phyloP scores from a whole-genome alignment of 2,329 filamentous ascomycete species.

The Talaromyces marneffei region DNA sequence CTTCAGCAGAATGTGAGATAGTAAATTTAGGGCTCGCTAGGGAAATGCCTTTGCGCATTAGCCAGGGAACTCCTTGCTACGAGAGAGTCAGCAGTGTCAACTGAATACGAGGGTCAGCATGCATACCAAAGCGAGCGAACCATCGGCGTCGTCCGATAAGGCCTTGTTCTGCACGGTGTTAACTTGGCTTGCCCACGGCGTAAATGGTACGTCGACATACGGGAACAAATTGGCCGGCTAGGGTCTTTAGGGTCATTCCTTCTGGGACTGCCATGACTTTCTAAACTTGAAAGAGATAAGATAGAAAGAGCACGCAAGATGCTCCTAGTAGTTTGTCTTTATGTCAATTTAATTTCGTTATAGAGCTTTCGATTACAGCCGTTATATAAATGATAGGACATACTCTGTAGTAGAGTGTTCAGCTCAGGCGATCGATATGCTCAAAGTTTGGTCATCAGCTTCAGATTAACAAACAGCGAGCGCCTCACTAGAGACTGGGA shows the following conservation, averaged over 20 bases:
- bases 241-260: background rate
- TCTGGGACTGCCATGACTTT: background rate
- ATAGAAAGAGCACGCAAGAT: background rate
- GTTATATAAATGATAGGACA: background rate
- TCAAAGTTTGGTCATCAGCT: background rate
- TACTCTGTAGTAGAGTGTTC: background rate
- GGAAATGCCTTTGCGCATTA: background rate
- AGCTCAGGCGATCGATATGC: background rate
- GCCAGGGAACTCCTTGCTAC: background rate
- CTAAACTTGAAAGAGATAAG: background rate
- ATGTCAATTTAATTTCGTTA: background rate
- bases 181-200: background rate
- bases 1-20: background rate
- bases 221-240: background rate
- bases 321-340: background rate
- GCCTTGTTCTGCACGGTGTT: background rate
- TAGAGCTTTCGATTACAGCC: background rate
- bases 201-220: background rate
- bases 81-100: background rate
- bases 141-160: background rate
- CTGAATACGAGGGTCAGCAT: background rate
- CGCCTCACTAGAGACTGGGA: background rate
- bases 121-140: background rate
- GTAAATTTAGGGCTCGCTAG: background rate
- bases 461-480: background rate